phyloP scores from a whole-genome alignment of 2,329 filamentous ascomycete species.

The Penicillium frequentans region DNA sequence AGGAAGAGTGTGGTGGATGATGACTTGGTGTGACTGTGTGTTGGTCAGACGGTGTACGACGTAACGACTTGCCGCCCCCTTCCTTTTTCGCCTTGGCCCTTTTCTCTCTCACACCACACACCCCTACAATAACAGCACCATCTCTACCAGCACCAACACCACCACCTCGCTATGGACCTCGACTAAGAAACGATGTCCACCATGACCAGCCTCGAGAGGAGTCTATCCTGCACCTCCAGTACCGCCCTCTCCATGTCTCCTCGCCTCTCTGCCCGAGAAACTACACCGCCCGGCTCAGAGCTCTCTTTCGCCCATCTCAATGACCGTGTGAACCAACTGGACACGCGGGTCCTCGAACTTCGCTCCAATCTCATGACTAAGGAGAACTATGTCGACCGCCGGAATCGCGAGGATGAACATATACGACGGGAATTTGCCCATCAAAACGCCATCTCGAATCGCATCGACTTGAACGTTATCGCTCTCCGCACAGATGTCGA shows the following conservation, averaged over 20 bases:
- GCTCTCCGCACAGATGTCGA: slow-evolving; percentile 37
- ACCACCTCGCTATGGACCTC: slow-evolving; percentile 12
- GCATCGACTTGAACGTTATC: slow-evolving; percentile 38
- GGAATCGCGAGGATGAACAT: slow-evolving; percentile 41
- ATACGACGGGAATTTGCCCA: slow-evolving; percentile 41
- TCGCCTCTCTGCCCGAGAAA: slow-evolving; percentile 35
- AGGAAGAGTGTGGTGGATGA: neutral
- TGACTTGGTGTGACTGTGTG: neutral
- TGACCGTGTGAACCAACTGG: slow-evolving; percentile 40
- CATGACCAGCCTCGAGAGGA: slow-evolving; percentile 40
- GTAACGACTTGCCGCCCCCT: neutral
- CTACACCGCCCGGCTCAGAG: slow-evolving; percentile 38
- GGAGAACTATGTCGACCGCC: slow-evolving; percentile 40
- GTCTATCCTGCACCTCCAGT: slow-evolving; percentile 39
- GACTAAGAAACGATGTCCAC: slow-evolving; percentile 19
- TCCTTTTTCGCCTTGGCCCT: slow-evolving; percentile 8
- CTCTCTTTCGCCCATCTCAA: slow-evolving; percentile 37
- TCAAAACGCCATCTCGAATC: slow-evolving; percentile 33
- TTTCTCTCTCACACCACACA: slow-evolving; percentile 9
- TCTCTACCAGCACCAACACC: neutral
- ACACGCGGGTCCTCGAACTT: slow-evolving; percentile 39
- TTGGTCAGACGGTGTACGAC: slow-evolving; percentile 7
- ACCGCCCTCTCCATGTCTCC: slow-evolving; percentile 39
- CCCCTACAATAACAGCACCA: neutral
- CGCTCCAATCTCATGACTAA: slow-evolving; percentile 39